Evolutionary conservation across 495 filamentous ascomycete genomes (phyloP).

Genomic region (Pyrenula aspistea): DNA sequence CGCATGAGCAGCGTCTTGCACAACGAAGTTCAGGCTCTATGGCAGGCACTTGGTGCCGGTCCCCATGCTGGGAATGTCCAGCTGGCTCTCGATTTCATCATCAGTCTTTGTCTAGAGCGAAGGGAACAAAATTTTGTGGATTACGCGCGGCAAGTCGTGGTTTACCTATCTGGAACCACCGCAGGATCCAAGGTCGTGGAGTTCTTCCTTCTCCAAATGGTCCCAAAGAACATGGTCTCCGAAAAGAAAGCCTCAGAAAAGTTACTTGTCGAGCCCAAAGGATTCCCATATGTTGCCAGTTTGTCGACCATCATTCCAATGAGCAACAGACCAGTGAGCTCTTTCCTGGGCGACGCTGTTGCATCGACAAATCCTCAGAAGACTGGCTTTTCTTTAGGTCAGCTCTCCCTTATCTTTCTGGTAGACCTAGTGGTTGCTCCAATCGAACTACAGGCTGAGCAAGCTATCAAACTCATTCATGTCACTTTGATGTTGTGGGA

Average conservation of each 20-base stretch:
- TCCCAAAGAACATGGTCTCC: constrained; percentile 80
- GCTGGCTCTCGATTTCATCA: constrained; percentile 90
- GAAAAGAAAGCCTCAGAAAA: constrained; percentile 64
- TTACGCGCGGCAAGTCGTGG: constrained; percentile 93
- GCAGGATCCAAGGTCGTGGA: constrained; percentile 89
- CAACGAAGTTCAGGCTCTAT: constrained; percentile 93
- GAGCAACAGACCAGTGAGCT: constrained; percentile 67
- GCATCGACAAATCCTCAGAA: constrained; percentile 15
- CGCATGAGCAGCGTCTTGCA: constrained; percentile 77
- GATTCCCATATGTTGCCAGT: constrained; percentile 81
- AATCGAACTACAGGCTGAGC: constrained; percentile 60
- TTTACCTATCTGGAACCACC: constrained; percentile 84
- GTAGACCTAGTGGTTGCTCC: constrained; percentile 95
- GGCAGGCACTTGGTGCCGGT: constrained; percentile 91
- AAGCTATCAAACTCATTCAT: constrained; percentile 76
- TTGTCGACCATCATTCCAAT: constrained; percentile 67
- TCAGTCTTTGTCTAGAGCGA: constrained; percentile 79
- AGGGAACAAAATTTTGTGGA: constrained; percentile 96
- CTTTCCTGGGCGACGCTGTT: background rate
- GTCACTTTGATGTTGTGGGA: constrained; percentile 93
- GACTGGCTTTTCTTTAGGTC: constrained; percentile 79
- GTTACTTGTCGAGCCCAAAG: constrained; percentile 59
- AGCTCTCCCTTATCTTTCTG: constrained; percentile 83
- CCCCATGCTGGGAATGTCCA: constrained; percentile 92
- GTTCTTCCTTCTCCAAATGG: constrained; percentile 80